Conservation (phyloP, 208 protist genomes). For the Leishmania arabica region DNA sequence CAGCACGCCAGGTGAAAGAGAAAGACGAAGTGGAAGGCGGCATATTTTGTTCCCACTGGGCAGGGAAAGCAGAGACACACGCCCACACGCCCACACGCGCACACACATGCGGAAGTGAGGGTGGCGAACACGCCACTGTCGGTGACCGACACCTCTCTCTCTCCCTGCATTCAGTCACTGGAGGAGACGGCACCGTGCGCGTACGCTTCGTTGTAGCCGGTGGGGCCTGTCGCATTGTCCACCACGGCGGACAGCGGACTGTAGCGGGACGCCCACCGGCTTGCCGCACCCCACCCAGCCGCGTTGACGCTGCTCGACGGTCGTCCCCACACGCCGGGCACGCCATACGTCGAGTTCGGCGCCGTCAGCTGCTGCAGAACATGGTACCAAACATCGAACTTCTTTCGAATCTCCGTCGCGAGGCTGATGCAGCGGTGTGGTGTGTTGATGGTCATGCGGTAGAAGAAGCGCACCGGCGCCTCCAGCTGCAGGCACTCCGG, state of each 20-base stretch:
- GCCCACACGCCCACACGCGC: not conserved
- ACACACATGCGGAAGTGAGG: not conserved
- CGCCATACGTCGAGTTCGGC: slow-evolving; percentile 34
- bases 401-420: slow-evolving; percentile 69
- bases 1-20: not conserved
- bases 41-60: not conserved
- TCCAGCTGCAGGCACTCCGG: slow-evolving; percentile 65
- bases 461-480: slow-evolving; percentile 49
- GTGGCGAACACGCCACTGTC: not conserved
- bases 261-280: slow-evolving; percentile 55
- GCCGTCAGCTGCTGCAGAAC: slow-evolving; percentile 53
- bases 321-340: slow-evolving; percentile 49
- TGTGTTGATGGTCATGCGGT: slow-evolving; percentile 58
- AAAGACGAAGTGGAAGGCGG: not conserved
- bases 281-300: slow-evolving; percentile 23
- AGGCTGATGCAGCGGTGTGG: slow-evolving; percentile 51
- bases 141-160: not conserved
- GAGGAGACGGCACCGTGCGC: slow-evolving; percentile 23
- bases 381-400: slow-evolving; percentile 83
- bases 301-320: slow-evolving; percentile 37
- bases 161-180: slow-evolving; percentile 25
- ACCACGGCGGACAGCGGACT: slow-evolving; percentile 58
- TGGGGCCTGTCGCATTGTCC: slow-evolving; percentile 21
- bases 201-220: slow-evolving; percentile 4
- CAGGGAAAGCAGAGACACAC: not conserved